phyloP scores from a whole-genome alignment of 345 rosid genomes.

The Cardamine chenopodiifolia region DNA sequence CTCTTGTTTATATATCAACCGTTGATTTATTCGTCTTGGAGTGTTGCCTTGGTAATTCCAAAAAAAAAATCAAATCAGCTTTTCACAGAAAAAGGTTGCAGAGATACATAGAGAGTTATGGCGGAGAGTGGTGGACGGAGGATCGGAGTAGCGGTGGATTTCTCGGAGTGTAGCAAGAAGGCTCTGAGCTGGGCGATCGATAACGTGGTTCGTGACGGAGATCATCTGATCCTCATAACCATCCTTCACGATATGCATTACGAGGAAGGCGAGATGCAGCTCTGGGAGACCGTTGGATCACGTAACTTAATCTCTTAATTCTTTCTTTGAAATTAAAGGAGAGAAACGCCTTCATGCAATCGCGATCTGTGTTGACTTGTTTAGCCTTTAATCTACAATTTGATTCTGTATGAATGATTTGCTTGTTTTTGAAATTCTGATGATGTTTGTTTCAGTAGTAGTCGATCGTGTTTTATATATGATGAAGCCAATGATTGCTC shows the following conservation, averaged over 20 bases:
- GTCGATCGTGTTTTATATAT: conserved; percentile 2
- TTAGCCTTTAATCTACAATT: no score
- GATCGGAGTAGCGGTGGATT: conserved; percentile 86
- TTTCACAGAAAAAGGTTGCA: neutral
- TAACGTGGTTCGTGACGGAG: conserved; percentile 75
- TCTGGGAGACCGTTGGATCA: conserved; percentile 86
- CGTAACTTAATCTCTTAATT: conserved; percentile 47
- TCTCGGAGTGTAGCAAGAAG: conserved; percentile 79
- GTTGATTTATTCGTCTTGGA: conserved; percentile 5
- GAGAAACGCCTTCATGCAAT: no score
- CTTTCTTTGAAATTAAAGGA: neutral
- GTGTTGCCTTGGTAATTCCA: neutral
- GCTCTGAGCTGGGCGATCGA: conserved; percentile 89
- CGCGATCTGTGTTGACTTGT: neutral
- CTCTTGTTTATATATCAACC: neutral
- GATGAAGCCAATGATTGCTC: neutral
- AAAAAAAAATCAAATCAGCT: neutral
- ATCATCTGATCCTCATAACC: conserved; percentile 72
- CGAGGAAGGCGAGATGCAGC: conserved; percentile 88
- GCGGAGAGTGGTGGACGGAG: conserved; percentile 54
- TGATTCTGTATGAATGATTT: no score
- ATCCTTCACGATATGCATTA: conserved; percentile 57
- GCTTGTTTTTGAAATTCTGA: no score
- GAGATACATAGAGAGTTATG: conserved; percentile 40
- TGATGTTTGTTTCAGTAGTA: no score